Evolutionary conservation across 495 filamentous ascomycete genomes (phyloP).

Genomic region (Hypoxylon subgilvum): DNA sequence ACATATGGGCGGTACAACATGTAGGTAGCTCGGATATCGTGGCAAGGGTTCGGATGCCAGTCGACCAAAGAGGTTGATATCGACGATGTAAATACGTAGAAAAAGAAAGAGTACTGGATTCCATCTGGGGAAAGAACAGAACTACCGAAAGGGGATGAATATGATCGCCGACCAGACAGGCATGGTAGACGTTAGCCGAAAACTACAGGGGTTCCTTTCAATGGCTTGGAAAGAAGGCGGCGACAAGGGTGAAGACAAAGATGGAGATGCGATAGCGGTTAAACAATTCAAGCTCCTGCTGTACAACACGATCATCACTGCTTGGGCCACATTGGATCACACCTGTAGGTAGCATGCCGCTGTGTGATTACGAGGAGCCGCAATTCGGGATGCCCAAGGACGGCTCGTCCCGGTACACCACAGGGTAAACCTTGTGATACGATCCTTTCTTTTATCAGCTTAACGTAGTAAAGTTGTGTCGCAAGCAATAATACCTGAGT

Average conservation of each 20-base stretch:
- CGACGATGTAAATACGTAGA: no score
- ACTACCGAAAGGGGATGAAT: not conserved
- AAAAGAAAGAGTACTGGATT: not conserved
- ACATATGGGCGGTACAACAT: no score
- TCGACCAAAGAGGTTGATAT: not conserved
- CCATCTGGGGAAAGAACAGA: not conserved
- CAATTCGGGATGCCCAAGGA: not conserved
- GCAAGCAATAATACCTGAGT: not conserved
- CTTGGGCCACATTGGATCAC: not conserved
- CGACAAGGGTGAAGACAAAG: not conserved
- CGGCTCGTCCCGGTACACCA: not conserved
- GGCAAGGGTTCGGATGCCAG: not conserved
- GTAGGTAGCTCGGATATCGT: constrained; percentile 13
- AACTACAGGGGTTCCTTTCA: not conserved
- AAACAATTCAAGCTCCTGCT: not conserved
- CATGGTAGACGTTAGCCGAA: not conserved
- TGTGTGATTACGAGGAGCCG: not conserved
- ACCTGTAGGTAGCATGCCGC: not conserved
- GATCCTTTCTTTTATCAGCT: not conserved
- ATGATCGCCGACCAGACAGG: not conserved
- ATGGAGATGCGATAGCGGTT: not conserved
- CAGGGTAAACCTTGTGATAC: not conserved
- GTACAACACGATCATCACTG: not conserved
- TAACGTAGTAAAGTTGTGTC: not conserved
- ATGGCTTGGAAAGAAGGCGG: not conserved